Evolutionary conservation across 805 yeast genomes (phyloP).

Genomic region (Schizosaccharomyces japonicus): DNA sequence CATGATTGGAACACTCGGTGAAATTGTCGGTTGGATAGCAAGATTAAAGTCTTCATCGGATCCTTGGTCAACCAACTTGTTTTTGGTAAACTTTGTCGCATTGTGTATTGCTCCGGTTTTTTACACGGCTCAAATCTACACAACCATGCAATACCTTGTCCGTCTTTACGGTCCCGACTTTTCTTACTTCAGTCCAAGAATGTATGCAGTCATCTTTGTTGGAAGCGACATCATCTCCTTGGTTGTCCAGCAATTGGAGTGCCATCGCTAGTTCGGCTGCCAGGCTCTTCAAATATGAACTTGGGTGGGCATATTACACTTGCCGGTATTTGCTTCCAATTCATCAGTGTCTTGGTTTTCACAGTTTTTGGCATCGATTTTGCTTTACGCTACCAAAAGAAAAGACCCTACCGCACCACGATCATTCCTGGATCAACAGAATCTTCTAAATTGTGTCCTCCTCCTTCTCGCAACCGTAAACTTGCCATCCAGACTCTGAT

Average conservation of each 20-base stretch:
- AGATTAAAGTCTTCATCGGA: background rate
- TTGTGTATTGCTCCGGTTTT: background rate
- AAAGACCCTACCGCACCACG: too few relatives aligned
- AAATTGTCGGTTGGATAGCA: background rate
- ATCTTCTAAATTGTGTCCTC: too few relatives aligned
- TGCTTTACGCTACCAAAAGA: too few relatives aligned
- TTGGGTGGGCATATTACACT: background rate
- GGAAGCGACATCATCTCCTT: background rate
- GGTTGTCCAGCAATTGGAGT: background rate
- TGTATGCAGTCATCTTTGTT: background rate
- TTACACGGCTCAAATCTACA: background rate
- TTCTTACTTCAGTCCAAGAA: background rate
- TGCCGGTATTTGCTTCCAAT: constrained; percentile 1
- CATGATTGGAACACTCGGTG: background rate
- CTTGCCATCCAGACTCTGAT: too few relatives aligned
- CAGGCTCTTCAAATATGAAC: background rate
- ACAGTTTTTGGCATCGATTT: background rate
- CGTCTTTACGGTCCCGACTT: background rate
- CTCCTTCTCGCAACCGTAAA: too few relatives aligned
- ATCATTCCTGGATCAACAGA: too few relatives aligned
- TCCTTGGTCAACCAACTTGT: background rate
- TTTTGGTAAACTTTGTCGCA: background rate
- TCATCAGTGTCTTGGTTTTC: background rate
- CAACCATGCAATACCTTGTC: background rate
- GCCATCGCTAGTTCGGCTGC: too few relatives aligned